These are phyloP conservation scores for Strigomonas culicis DNA, from an alignment of 208 protist species.

Conservation along the genomic window DNA sequence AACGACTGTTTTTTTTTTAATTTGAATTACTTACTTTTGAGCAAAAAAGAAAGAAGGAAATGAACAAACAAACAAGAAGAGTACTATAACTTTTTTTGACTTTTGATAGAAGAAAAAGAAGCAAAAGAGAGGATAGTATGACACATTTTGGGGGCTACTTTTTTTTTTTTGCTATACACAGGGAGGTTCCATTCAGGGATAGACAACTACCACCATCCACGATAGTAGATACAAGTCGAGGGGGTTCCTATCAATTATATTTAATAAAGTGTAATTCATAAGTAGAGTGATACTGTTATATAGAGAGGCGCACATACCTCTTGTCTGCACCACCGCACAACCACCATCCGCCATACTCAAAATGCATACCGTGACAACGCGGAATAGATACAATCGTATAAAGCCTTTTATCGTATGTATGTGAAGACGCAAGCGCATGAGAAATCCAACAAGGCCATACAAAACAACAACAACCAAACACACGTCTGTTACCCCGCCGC, in stretches of 20 bases:
- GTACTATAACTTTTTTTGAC: neutral
- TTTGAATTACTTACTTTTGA: conserved; percentile 3
- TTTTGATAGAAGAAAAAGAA: conserved; percentile 4
- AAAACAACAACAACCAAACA: conserved; percentile 18
- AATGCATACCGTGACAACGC: neutral
- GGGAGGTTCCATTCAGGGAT: too few species aligned
- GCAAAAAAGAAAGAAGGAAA: neutral
- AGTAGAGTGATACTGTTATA: neutral
- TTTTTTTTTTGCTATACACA: neutral
- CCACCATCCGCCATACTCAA: too few species aligned
- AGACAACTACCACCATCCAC: too few species aligned
- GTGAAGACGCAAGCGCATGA: neutral
- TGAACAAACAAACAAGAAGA: neutral
- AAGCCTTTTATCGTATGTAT: neutral
- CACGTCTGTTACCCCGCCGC: neutral
- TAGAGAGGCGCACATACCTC: neutral
- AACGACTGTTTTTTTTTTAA: neutral
- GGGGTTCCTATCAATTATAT: too few species aligned
- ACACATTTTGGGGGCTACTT: neutral
- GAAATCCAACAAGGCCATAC: neutral
- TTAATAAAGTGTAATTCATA: conserved; percentile 2
- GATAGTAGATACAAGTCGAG: too few species aligned
- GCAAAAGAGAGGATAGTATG: conserved; percentile 8
- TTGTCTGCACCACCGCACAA: neutral
- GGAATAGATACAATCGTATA: neutral